Conservation (phyloP, 2,329 filamentous ascomycete species). For the Aspergillus caelatus region DNA sequence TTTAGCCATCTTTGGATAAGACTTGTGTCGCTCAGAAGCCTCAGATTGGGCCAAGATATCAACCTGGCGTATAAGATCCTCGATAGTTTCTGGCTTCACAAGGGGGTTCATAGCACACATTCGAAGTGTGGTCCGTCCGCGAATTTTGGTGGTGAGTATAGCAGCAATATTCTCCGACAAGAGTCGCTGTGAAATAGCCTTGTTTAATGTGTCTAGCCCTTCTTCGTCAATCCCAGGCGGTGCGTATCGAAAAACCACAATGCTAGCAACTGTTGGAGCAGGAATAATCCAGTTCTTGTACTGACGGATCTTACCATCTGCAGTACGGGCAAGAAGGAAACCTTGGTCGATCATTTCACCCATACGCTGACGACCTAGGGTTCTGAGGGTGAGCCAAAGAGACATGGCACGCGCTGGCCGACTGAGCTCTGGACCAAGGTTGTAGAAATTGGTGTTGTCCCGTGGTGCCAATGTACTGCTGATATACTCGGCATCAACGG, state of each 20-base stretch:
- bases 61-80: no score
- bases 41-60: no score
- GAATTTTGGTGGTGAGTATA: neutral
- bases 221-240: conserved; percentile 1
- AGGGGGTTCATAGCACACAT: neutral
- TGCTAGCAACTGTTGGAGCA: conserved; percentile 7
- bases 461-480: no score
- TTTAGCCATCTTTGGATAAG: no score
- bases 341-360: conserved; percentile 25
- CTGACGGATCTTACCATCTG: neutral
- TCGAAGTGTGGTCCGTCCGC: neutral
- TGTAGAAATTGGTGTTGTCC: no score
- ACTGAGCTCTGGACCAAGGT: conserved; percentile 18
- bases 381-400: conserved; percentile 25
- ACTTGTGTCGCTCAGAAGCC: no score
- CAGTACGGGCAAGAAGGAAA: conserved; percentile 3
- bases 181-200: neutral
- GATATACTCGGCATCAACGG: conserved; percentile 12
- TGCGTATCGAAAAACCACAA: conserved; percentile 18
- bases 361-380: conserved; percentile 21
- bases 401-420: conserved; percentile 24
- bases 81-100: no score
- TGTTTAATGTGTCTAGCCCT: conserved; percentile 13
- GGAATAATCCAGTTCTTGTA: conserved; percentile 12
- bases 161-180: neutral